Conservation (phyloP, 1,139 yeast genomes). For the Hyphopichia wangnamkhiaoensis region DNA sequence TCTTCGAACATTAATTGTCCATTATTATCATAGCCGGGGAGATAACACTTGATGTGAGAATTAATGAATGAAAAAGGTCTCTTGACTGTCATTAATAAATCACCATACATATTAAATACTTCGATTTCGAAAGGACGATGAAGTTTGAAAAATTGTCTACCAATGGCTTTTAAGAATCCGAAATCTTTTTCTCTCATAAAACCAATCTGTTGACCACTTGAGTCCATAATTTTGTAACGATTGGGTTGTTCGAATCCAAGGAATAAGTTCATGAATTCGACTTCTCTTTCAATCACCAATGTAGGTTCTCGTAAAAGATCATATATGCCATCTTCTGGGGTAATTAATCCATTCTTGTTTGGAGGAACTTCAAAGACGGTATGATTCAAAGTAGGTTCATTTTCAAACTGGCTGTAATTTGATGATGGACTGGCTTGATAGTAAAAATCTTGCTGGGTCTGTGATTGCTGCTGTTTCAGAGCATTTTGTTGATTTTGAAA, state of each 20-base stretch:
- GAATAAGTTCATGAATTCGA: conserved; percentile 84
- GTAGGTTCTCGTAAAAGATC: conserved; percentile 73
- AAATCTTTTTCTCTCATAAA: conserved; percentile 79
- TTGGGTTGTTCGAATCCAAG: conserved; percentile 93
- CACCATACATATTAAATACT: conserved; percentile 71
- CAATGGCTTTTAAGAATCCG: conserved; percentile 65
- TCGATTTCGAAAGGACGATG: conserved; percentile 88
- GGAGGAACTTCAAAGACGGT: conserved; percentile 37
- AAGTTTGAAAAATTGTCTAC: conserved; percentile 78
- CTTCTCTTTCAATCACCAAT: conserved; percentile 79
- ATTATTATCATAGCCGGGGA: conserved; percentile 53
- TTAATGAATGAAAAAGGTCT: conserved; percentile 88
- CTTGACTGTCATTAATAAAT: conserved; percentile 64
- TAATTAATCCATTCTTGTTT: conserved; percentile 49
- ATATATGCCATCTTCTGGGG: conserved; percentile 56
- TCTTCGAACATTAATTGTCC: conserved; percentile 46
- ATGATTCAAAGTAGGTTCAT: conserved; percentile 27
- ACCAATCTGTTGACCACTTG: conserved; percentile 74
- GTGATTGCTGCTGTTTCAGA: conserved; percentile 13
- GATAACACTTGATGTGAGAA: conserved; percentile 74
- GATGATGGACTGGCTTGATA: conserved; percentile 32
- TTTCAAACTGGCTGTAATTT: conserved; percentile 15
- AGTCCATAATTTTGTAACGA: conserved; percentile 70
- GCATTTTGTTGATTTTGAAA: conserved; percentile 20
- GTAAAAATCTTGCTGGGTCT: conserved; percentile 22